Base-by-base conservation (phyloP, 1,284 basidiomycete species). In the Cerioporus squamosus region DNA sequence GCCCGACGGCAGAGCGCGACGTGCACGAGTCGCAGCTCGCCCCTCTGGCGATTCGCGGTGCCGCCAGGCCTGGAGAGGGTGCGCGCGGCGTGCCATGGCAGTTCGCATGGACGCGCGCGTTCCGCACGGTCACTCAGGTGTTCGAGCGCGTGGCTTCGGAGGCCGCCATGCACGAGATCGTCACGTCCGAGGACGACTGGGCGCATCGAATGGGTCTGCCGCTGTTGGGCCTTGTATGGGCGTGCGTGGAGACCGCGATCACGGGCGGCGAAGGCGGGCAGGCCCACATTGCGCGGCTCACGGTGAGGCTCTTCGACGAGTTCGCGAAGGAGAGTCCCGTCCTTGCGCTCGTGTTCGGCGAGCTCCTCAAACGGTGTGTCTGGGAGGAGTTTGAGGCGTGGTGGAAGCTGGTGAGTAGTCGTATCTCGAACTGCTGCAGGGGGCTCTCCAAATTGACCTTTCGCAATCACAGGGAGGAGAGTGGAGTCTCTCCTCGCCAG, bases 361-460 rank as follows among this genome's bases (percentile, higher is more conserved):
- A 67, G 52, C 63, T 70, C 18, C 62, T 78, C 23, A 62, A 66
- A n/a, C 68, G 72, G 24, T 64, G 55, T 20, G 60, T 72, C 7
- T 58, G 75, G 23, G 61, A 66, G 9, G 70, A 73, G 22, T 76
- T 76, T 52, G 66, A 68, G 23, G 68, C 66, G 1, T 68, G 66
- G 53, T 78, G 76, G 77, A 65, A 70, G 46, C 55, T 68, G 36
- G 76, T 78, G 56, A 40, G 75, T 71, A 9, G 6, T 12, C 12
- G 12, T 15, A 9, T 14, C 8, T 36, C 12, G 6, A 3, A 36
- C 14, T 15, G 33, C 14, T 36, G 33, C 33, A 14, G 12, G 14
- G 33, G 33, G 3, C 8, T 4, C 10, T 29, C 9, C 26, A 9
- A 29, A 3, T 9, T 36, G 33, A 36, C 33, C 33, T 36, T 12